phyloP scores from a whole-genome alignment of 2,329 filamentous ascomycete species.

The Coniochaeta pulveracea region DNA sequence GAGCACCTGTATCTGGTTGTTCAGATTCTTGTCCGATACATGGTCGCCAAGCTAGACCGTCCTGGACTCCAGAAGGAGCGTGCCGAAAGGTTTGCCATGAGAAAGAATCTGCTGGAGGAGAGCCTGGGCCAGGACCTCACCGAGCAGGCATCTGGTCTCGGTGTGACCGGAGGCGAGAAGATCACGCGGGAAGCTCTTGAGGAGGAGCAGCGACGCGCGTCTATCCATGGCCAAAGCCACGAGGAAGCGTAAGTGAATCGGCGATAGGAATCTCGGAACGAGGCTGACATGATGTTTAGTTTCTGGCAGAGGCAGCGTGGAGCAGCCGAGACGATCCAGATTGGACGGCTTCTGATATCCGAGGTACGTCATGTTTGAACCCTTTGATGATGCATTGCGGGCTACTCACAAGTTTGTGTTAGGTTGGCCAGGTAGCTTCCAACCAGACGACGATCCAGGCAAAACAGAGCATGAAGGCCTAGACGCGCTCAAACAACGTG shows the following conservation, averaged over 20 bases:
- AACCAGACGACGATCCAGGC: slow-evolving; percentile 9
- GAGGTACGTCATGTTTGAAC: slow-evolving; percentile 18
- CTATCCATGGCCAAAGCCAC: slow-evolving; percentile 34
- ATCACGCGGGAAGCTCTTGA: slow-evolving; percentile 57
- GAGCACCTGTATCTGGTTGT: slow-evolving; percentile 84
- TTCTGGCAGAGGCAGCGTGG: slow-evolving; percentile 54
- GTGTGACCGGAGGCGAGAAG: slow-evolving; percentile 41
- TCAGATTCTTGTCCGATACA: slow-evolving; percentile 59
- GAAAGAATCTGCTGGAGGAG: slow-evolving; percentile 69
- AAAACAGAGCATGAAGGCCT: no score
- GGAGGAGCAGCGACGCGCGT: slow-evolving; percentile 45
- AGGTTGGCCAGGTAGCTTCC: slow-evolving; percentile 4
- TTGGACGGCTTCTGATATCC: slow-evolving; percentile 44
- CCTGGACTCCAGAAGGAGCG: slow-evolving; percentile 79
- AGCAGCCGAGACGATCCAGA: slow-evolving; percentile 43
- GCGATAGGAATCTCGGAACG: not conserved
- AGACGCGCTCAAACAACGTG: no score
- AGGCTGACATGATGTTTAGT: slow-evolving; percentile 21
- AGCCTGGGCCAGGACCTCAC: slow-evolving; percentile 48
- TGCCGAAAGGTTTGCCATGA: slow-evolving; percentile 66
- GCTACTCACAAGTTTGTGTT: not conserved
- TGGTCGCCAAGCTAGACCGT: slow-evolving; percentile 71
- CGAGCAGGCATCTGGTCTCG: slow-evolving; percentile 33
- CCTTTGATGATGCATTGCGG: slow-evolving; percentile 3
- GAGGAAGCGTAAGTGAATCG: slow-evolving; percentile 35